A percentile compares a stretch with the other conserved stretches of the same genome.
phyloP scores from a whole-genome alignment of 2,329 filamentous ascomycete species.

The Ascochyta lentis region DNA sequence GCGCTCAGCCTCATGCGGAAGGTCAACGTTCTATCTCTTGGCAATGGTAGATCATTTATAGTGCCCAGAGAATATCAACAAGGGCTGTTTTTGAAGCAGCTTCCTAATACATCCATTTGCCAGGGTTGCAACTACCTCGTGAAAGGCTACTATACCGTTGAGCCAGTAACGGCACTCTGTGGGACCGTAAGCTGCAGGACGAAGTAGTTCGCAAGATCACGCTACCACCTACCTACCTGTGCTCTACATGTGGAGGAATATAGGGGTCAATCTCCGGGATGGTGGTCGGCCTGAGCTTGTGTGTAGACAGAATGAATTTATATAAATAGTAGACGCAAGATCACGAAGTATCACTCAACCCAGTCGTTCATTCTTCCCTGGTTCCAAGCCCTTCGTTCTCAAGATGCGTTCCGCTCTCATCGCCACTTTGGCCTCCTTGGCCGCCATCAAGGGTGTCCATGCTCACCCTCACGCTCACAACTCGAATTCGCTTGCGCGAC shows the following conservation, averaged over 20 bases:
- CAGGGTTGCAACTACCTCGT: constrained; percentile 10
- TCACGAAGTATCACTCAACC: constrained; percentile 7
- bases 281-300: constrained; percentile 1
- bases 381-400: constrained; percentile 21
- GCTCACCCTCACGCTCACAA: constrained; percentile 31
- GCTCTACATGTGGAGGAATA: constrained; percentile 1
- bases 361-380: constrained; percentile 23
- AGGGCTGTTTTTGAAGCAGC: constrained; percentile 3
- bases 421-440: constrained; percentile 38
- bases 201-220: constrained; percentile 14
- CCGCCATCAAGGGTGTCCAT: constrained; percentile 28
- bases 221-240: constrained; percentile 10
- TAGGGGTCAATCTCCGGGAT: constrained; percentile 11
- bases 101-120: constrained; percentile 15
- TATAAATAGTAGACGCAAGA: constrained; percentile 13
- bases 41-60: constrained; percentile 18
- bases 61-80: constrained; percentile 12
- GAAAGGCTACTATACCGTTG: constrained; percentile 12
- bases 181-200: constrained; percentile 14
- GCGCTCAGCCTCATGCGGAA: constrained; percentile 19
- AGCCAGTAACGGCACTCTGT: constrained; percentile 7
- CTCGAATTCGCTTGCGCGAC: constrained; percentile 23
- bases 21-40: constrained; percentile 18
- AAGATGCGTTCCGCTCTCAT: constrained; percentile 42
- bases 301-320: background rate